These are phyloP conservation scores for Sonneratia caseolaris DNA, from an alignment of 345 rosid genomes.

Conservation along the genomic window DNA sequence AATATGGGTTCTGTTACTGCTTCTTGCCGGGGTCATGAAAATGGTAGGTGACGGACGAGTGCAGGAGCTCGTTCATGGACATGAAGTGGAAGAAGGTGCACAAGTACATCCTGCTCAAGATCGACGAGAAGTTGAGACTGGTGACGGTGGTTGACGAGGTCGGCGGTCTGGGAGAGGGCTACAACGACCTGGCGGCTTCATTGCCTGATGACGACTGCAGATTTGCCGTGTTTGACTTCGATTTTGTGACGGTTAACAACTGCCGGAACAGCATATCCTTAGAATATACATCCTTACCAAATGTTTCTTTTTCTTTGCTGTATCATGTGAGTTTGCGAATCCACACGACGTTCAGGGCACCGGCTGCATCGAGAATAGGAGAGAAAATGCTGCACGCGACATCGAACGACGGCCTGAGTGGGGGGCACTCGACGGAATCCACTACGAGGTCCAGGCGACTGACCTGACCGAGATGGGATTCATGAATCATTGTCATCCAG, in stretches of 20 bases:
- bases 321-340: no score
- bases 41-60: constrained; percentile 72
- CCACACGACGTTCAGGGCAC: constrained; percentile 41
- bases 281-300: no score
- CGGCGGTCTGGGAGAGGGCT: constrained; percentile 72
- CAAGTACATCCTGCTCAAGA: constrained; percentile 79
- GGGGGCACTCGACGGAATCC: constrained; percentile 82
- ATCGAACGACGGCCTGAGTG: constrained; percentile 75
- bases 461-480: constrained; percentile 95
- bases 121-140: constrained; percentile 71
- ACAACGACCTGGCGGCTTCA: constrained; percentile 60
- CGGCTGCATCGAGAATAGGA: constrained; percentile 71
- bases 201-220: constrained; percentile 83
- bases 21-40: neutral
- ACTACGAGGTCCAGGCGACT: constrained; percentile 87
- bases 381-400: constrained; percentile 86
- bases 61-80: constrained; percentile 79
- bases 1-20: neutral
- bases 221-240: constrained; percentile 89
- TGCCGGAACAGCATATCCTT: constrained; percentile 69
- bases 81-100: constrained; percentile 96
- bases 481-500: constrained; percentile 41
- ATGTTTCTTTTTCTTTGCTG: no score
- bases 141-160: constrained; percentile 75
- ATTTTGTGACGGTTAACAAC: constrained; percentile 85